Evolutionary conservation across 2,329 filamentous ascomycete genomes (phyloP), one percentile per base, ranked within the genome.

Genomic region (Colletotrichum salicis): DNA sequence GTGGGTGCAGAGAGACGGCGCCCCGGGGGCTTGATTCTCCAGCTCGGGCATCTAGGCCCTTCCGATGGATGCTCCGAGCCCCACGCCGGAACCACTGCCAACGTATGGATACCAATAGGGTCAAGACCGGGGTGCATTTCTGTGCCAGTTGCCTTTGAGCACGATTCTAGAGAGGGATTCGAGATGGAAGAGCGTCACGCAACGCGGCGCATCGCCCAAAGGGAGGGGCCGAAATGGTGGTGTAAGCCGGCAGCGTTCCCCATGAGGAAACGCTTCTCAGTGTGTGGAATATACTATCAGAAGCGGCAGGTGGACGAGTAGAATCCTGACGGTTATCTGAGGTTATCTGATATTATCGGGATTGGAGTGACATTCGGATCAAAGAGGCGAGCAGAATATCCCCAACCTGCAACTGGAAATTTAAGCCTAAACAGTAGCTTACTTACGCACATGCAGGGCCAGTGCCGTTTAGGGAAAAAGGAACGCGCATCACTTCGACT

Each of bases 291-390:
- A 19, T 1, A 15, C 35, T 3, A 19, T 54, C 62, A 22, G 19
- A 71, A 71, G 29, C 13, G 65, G 65, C 54, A 71, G 69, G 65
- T 69, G 65, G 22, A 6, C 5, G 35, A 33, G 6, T 41, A 5
- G n/a, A 35, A 55, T 5, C 2, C 37, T 19, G 55, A 58, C 37
- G 15, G 29, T 29, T 31, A 37, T 56, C 41, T 48, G 41, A 48
- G 41, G 41, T 52, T 4, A 37, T 59, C 58, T 59, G 54, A 59
- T 67, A 64, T 45, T 52, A 59, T 59, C 33, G 64, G 12, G 19
- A 24, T 31, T 19, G 27, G n/a, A 51, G 24, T 48, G 51, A 56
- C 48, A 35, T 19, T 24, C n/a, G 15, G 27, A 54, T 19, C 35
- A 57, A 48, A 35, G 59, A 64, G 59, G 45, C 13, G 41, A 11